phyloP scores from a whole-genome alignment of 805 yeast species.

The Teunomyces cretensis region DNA sequence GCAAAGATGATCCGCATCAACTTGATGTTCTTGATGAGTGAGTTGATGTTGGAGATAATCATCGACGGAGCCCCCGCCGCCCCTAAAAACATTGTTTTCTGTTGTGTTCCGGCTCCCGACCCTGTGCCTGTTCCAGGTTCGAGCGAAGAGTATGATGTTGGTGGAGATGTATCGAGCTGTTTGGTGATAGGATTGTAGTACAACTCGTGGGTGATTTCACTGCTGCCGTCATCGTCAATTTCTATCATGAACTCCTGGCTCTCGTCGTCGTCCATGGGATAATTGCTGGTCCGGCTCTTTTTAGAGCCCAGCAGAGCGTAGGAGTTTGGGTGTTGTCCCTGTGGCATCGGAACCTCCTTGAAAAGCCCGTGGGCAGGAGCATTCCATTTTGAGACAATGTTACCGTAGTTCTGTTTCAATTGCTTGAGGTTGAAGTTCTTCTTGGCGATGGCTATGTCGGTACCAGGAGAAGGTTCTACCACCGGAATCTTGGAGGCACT shows the following conservation, averaged over 20 bases:
- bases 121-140: not conserved
- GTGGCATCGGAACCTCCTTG: not conserved
- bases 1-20: conserved; percentile 38
- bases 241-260: conserved; percentile 30
- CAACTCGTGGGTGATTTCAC: conserved; percentile 25
- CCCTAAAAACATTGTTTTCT: not conserved
- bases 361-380: conserved; percentile 12
- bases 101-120: not conserved
- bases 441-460: not conserved
- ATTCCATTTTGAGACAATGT: conserved; percentile 32
- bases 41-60: conserved; percentile 30
- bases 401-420: conserved; percentile 21
- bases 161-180: conserved; percentile 29
- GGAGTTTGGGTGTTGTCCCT: not conserved
- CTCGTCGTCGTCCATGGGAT: conserved; percentile 7
- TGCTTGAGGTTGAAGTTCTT: conserved; percentile 6
- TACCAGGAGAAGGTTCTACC: not conserved
- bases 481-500: not conserved
- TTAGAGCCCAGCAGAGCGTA: not conserved
- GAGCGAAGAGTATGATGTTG: conserved; percentile 10
- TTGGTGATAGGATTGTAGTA: conserved; percentile 33
- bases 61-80: conserved; percentile 12
- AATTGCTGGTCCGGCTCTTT: not conserved
- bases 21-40: conserved; percentile 33
- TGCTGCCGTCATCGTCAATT: conserved; percentile 20